These are phyloP conservation scores for Aspergillus novofumigatus DNA, from an alignment of 2,329 filamentous ascomycete species.

Conservation along the genomic window DNA sequence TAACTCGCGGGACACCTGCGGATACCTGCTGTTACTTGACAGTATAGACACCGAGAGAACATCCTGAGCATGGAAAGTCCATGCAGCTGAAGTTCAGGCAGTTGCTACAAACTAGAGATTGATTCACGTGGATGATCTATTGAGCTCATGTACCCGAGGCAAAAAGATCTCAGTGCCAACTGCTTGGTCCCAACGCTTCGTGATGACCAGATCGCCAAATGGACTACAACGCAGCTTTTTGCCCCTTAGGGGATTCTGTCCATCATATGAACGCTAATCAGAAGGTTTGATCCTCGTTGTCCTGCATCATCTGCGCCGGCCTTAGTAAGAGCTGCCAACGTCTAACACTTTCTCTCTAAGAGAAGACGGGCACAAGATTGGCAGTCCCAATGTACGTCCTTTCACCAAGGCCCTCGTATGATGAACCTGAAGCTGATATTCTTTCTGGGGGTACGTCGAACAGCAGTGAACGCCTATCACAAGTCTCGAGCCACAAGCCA, in stretches of 20 bases:
- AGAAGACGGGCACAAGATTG: too few relatives aligned
- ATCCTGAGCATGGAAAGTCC: neutral
- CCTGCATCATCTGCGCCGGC: too few relatives aligned
- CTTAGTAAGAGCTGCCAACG: too few relatives aligned
- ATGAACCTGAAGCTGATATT: neutral
- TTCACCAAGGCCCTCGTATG: neutral
- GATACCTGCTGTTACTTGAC: neutral
- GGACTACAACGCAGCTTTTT: neutral
- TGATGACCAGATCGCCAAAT: neutral
- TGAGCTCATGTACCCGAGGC: neutral
- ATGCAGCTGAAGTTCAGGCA: neutral
- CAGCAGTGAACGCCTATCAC: neutral
- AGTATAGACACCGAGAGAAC: neutral
- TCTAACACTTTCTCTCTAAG: too few relatives aligned
- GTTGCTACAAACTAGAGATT: neutral
- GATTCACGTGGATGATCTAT: neutral
- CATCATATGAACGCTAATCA: too few relatives aligned
- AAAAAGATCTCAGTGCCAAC: neutral
- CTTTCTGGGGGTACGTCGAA: neutral
- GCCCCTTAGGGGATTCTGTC: too few relatives aligned
- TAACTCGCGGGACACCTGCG: neutral
- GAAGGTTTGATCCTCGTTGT: too few relatives aligned
- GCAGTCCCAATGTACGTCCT: neutral
- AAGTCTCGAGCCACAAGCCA: neutral
- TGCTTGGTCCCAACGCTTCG: neutral